phyloP scores from a whole-genome alignment of 1,139 yeast genomes.

The Candida glucosophila region DNA sequence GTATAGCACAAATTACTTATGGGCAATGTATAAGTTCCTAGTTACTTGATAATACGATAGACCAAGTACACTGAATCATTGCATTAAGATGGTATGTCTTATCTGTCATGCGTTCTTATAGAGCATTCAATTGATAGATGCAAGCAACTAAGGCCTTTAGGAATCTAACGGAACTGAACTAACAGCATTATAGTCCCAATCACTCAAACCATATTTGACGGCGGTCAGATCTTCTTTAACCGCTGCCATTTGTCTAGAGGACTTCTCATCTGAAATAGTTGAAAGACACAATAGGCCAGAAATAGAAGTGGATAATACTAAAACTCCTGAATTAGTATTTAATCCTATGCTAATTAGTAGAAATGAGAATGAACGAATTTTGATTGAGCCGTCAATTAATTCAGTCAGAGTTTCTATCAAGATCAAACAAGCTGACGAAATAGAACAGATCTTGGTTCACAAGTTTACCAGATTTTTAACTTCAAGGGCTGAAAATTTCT shows the following conservation, averaged over 20 bases:
- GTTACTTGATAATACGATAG: too few relatives aligned
- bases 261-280: constrained; percentile 89
- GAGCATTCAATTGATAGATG: too few relatives aligned
- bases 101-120: too few relatives aligned
- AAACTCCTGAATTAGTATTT: constrained; percentile 71
- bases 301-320: constrained; percentile 63
- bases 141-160: too few relatives aligned
- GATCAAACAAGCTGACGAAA: constrained; percentile 96
- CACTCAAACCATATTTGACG: constrained; percentile 86
- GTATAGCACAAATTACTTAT: too few relatives aligned
- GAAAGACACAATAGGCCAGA: constrained; percentile 98
- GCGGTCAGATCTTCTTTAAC: constrained; percentile 92
- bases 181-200: constrained; percentile 80
- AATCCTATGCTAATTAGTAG: constrained; percentile 89
- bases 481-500: constrained; percentile 90
- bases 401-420: constrained; percentile 82
- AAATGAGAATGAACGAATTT: constrained; percentile 85
- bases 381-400: constrained; percentile 91
- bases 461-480: constrained; percentile 90
- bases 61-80: too few relatives aligned
- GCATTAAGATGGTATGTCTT: too few relatives aligned
- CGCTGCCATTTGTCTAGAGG: constrained; percentile 91
- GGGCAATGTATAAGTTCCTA: too few relatives aligned
- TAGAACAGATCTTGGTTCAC: constrained; percentile 88
- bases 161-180: too few relatives aligned